These are phyloP conservation scores for Carex kokanica DNA, from an alignment of 176 grass and related monocot species.

Conservation along the genomic window DNA sequence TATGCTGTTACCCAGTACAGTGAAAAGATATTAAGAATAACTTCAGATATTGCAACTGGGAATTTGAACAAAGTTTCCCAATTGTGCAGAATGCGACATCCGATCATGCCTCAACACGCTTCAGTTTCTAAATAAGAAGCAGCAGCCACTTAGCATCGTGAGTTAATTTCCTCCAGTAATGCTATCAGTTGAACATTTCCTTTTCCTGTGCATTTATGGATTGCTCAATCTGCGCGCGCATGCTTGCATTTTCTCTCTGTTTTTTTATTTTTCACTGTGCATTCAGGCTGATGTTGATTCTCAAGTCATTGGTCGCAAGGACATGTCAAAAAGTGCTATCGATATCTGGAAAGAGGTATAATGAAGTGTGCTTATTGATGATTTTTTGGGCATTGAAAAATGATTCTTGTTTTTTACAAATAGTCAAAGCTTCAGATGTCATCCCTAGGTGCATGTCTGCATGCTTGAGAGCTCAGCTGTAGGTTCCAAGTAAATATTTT, in stretches of 20 bases:
- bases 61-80: not conserved
- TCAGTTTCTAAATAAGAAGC: conserved; percentile 95
- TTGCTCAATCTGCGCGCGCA: not conserved
- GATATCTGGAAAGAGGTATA: conserved; percentile 93
- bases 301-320: conserved; percentile 83
- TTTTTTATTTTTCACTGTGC: conserved; percentile 5
- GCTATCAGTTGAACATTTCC: not conserved
- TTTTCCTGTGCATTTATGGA: not conserved
- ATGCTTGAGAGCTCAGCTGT: not conserved
- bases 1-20: conserved; percentile 16
- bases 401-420: not conserved
- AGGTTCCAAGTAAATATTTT: conserved; percentile 1
- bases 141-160: conserved; percentile 65
- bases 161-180: conserved; percentile 38
- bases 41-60: conserved; percentile 15
- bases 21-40: conserved; percentile 31
- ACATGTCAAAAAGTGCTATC: conserved; percentile 77
- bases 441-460: not conserved
- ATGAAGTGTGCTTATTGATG: conserved; percentile 9
- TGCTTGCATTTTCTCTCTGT: not conserved
- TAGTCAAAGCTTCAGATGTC: not conserved
- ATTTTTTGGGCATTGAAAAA: not conserved
- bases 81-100: conserved; percentile 87
- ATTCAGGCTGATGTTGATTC: conserved; percentile 73
- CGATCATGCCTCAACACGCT: conserved; percentile 96